Base-by-base conservation (phyloP, 2,329 filamentous ascomycete genomes). In the Chrysoporthe puriensis region DNA sequence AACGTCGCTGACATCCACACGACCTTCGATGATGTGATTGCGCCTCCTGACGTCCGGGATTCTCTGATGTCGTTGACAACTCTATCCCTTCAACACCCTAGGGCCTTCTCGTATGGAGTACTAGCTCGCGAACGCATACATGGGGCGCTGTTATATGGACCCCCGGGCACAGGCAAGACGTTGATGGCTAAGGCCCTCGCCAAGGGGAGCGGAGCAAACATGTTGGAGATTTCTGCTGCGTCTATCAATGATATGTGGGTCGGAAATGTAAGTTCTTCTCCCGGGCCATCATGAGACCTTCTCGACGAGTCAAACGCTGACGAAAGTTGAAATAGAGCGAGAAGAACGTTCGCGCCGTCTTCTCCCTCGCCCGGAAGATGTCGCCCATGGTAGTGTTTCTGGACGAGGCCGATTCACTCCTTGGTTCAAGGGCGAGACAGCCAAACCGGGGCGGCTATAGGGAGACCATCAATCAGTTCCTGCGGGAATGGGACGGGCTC, bases 221-320 rank as follows among this genome's bases (percentile, higher is more conserved):
- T 85, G 90, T 91, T 99, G 50, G 94, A 98, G 78, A 89, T 98
- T 54, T 94, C 90, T 71, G 95, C 93, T 2, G 94, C 93, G 1
- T 93, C 93, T 72, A 92, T 99, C 73, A 96, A 97, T 78, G 93
- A 97, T 77, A 98, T 96, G 87, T 98, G 93, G 78, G 93, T 98
- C 3, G 96, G 96, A 32, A 94, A 98, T 77, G 92, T 61, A 32
- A 46, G 59, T 61, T 9, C 9, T 34, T 7, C 34, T 36, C 16
- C 34, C 16, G 54, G 54, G 8, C 11, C 6, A 6, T n/a, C 32
- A 40, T 8, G 34, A 57, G 16, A 18, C 16, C 4, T 36, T 42
- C 8, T n/a, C 21, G 36, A 59, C n/a, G 42, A 26, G 9, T 26
- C 11, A 32, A 60, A 7, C 7, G n/a, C 57, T 60, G 40, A 60